phyloP scores from a whole-genome alignment of 768 basidiomycete species.

The Fomitopsis pulvina region DNA sequence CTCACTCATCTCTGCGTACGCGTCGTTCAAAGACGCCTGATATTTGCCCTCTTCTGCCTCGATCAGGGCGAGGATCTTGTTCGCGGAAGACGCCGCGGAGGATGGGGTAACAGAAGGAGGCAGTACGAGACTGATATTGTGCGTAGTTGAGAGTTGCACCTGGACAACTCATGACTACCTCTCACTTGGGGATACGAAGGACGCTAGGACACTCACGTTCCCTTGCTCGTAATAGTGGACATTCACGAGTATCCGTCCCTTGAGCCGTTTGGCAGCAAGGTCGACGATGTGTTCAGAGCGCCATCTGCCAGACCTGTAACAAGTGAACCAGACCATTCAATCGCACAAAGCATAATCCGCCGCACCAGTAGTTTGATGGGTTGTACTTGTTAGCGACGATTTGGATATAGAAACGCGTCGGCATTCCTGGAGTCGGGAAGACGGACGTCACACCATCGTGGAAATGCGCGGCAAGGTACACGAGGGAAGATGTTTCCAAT shows the following conservation, averaged over 20 bases:
- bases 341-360: not conserved
- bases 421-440: constrained; percentile 45
- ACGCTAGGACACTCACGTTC: constrained; percentile 53
- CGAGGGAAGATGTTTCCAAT: constrained; percentile 58
- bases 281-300: constrained; percentile 81
- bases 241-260: constrained; percentile 73
- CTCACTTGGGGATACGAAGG: not conserved
- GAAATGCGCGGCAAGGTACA: constrained; percentile 79
- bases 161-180: constrained; percentile 24
- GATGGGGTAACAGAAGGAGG: constrained; percentile 52
- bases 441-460: constrained; percentile 71
- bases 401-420: constrained; percentile 58
- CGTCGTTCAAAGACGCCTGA: constrained; percentile 71
- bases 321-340: not conserved
- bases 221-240: constrained; percentile 99
- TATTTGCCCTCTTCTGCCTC: constrained; percentile 76
- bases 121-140: constrained; percentile 57
- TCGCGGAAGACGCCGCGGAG: constrained; percentile 44
- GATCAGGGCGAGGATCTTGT: constrained; percentile 75
- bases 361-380: constrained; percentile 85
- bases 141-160: constrained; percentile 86
- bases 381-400: constrained; percentile 97
- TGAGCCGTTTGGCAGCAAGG: constrained; percentile 50
- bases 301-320: constrained; percentile 92
- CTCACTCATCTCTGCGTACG: constrained; percentile 87